These are phyloP conservation scores for Thermoascus crustaceus DNA, from an alignment of 2,329 filamentous ascomycete species.

Conservation along the genomic window DNA sequence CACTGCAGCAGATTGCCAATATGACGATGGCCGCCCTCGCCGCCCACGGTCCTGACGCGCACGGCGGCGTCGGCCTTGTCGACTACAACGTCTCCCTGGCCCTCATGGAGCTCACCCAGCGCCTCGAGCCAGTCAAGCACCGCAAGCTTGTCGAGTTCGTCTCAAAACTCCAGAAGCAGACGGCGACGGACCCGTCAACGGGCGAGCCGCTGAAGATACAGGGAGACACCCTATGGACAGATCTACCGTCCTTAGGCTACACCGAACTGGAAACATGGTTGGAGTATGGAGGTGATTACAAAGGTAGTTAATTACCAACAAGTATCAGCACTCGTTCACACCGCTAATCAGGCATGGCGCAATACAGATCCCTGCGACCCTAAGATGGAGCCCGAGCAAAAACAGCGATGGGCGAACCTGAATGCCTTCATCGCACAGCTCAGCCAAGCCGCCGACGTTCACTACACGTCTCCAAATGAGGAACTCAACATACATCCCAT, in stretches of 20 bases:
- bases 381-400: slow-evolving; percentile 4
- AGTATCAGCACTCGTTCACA: background rate
- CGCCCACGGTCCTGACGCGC: slow-evolving; percentile 4
- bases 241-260: slow-evolving; percentile 12
- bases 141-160: slow-evolving; percentile 11
- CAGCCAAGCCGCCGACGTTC: slow-evolving; percentile 9
- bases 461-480: slow-evolving; percentile 4
- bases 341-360: slow-evolving; percentile 1
- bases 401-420: slow-evolving; percentile 10
- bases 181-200: slow-evolving; percentile 7
- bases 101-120: slow-evolving; percentile 10
- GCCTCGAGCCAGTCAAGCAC: slow-evolving; percentile 11
- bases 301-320: slow-evolving; percentile 8
- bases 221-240: slow-evolving; percentile 9
- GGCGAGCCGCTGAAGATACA: slow-evolving; percentile 7
- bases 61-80: slow-evolving; percentile 4
- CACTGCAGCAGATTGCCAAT: slow-evolving; percentile 7
- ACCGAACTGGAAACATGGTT: slow-evolving; percentile 11
- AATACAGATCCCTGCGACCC: slow-evolving; percentile 7
- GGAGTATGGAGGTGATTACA: slow-evolving; percentile 11
- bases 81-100: slow-evolving; percentile 12
- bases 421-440: slow-evolving; percentile 13
- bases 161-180: slow-evolving; percentile 9
- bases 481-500: slow-evolving; percentile 5
- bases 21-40: slow-evolving; percentile 7